These are phyloP conservation scores for Fusarium redolens DNA, from an alignment of 2,329 filamentous ascomycete genomes.

Conservation along the genomic window DNA sequence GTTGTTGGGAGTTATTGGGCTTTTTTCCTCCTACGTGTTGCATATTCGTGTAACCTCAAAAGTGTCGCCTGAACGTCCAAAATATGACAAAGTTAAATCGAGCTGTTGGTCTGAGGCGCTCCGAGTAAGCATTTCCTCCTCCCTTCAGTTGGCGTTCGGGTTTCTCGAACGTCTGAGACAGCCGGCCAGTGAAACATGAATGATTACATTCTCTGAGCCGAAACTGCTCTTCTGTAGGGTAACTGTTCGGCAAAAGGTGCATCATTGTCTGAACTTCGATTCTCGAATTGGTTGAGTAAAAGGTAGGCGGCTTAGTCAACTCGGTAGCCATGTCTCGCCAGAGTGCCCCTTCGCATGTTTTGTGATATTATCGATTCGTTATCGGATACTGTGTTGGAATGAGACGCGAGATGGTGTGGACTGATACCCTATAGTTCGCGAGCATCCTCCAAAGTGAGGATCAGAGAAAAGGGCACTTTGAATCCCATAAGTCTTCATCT, in stretches of 20 bases:
- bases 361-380: not conserved
- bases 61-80: not conserved
- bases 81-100: not conserved
- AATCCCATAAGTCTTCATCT: not conserved
- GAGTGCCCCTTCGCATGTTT: not conserved
- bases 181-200: not conserved
- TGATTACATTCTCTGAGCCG: not conserved
- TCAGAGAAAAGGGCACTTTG: not conserved
- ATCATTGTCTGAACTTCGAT: conserved; percentile 7
- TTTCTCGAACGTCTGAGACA: conserved; percentile 17
- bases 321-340: conserved; percentile 6
- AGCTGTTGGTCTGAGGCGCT: not conserved
- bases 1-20: not conserved
- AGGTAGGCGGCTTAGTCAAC: not conserved
- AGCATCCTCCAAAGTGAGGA: not conserved
- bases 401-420: not conserved
- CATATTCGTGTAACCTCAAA: not conserved
- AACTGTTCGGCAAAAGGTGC: not conserved
- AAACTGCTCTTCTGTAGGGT: conserved; percentile 13
- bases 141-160: conserved; percentile 5
- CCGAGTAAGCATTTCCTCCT: not conserved
- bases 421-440: not conserved
- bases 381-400: conserved; percentile 13
- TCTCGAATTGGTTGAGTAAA: not conserved
- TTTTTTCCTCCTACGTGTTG: conserved; percentile 4